phyloP scores from a whole-genome alignment of 2,329 filamentous ascomycete species.

The Fusarium fujikuroi region DNA sequence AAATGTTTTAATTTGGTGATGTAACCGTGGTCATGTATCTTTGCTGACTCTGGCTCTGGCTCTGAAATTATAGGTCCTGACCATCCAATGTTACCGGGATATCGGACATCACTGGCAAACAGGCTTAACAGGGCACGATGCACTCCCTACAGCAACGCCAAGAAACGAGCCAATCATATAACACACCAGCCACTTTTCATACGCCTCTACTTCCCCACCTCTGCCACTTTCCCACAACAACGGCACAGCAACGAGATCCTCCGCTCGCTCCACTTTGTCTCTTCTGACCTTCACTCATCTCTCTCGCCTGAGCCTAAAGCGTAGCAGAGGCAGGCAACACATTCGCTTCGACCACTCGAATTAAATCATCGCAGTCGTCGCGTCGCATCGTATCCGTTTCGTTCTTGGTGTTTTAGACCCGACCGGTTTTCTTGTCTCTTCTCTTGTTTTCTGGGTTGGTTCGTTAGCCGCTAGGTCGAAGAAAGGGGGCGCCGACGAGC shows the following conservation, averaged over 20 bases:
- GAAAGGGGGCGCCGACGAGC: constrained; percentile 29
- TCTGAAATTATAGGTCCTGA: not conserved
- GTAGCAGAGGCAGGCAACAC: constrained; percentile 34
- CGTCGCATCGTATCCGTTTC: not conserved
- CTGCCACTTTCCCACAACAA: constrained; percentile 31
- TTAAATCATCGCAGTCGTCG: constrained; percentile 12
- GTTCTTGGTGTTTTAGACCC: constrained; percentile 9
- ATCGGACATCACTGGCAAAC: not conserved
- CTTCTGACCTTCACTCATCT: constrained; percentile 22
- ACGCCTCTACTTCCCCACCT: constrained; percentile 3
- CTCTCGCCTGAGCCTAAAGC: constrained; percentile 13
- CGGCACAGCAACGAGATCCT: constrained; percentile 42
- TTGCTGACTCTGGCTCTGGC: not conserved
- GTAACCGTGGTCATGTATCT: not conserved
- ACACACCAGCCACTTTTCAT: constrained; percentile 16
- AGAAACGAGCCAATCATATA: constrained; percentile 17
- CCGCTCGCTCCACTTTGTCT: constrained; percentile 26
- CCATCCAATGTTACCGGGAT: not conserved
- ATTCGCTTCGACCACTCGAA: constrained; percentile 26
- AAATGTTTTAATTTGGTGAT: not conserved
- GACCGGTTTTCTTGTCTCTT: not conserved
- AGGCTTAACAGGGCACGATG: not conserved
- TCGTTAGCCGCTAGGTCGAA: constrained; percentile 20
- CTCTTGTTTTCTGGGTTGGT: not conserved
- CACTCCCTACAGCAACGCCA: constrained; percentile 30